These are phyloP conservation scores for Populus hybrid DNA, from an alignment of 441 rosid genomes.

Conservation along the genomic window DNA sequence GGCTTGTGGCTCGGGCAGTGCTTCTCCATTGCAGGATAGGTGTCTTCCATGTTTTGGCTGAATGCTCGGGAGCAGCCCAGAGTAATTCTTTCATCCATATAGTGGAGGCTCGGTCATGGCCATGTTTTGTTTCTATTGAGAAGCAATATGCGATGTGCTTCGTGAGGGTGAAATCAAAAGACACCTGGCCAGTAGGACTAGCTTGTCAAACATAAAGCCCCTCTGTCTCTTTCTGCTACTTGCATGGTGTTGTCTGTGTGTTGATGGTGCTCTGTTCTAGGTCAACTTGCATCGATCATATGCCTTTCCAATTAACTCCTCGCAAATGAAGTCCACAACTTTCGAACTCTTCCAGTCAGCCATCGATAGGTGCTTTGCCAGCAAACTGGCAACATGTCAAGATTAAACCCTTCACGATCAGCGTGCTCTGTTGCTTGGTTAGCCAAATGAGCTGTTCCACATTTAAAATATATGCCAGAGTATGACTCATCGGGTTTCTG, in stretches of 20 bases:
- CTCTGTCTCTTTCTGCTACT: conserved; percentile 6
- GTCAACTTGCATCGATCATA: background rate
- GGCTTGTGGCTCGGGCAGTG: background rate
- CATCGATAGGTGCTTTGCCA: background rate
- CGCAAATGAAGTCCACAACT: background rate
- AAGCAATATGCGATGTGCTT: background rate
- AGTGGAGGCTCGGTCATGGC: background rate
- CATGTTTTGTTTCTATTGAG: background rate
- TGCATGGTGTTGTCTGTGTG: background rate
- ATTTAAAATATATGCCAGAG: background rate
- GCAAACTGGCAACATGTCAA: background rate
- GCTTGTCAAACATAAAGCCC: background rate
- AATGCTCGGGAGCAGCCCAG: background rate
- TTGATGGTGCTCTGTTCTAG: background rate
- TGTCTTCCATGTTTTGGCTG: conserved; percentile 5
- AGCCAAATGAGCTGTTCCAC: background rate
- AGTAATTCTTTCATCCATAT: background rate
- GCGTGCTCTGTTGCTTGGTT: background rate
- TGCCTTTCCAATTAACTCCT: background rate
- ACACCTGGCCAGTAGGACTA: background rate
- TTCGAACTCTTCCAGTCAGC: background rate
- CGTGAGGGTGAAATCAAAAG: background rate
- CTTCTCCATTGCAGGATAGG: background rate
- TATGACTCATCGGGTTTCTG: background rate
- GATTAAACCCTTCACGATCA: background rate